Evolutionary conservation across 371 early-diverging fungal genomes (phyloP).

Genomic region (Umbelopsis sp.): DNA sequence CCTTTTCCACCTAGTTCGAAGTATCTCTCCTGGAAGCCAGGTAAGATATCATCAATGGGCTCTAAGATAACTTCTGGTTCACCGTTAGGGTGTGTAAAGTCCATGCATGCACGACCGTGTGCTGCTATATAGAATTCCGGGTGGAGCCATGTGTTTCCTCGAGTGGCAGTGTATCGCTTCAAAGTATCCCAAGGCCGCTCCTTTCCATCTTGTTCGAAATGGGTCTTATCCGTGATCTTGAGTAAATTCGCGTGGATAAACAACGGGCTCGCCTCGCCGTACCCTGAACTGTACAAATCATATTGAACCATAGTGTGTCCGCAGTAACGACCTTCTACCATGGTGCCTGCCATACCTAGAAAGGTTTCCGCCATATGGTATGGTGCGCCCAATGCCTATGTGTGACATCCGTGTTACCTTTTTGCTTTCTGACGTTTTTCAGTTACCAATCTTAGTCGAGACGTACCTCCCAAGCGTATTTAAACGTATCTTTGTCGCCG

Average conservation of each 20-base stretch:
- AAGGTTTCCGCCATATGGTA: slow-evolving; percentile 43
- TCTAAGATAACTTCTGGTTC: slow-evolving; percentile 37
- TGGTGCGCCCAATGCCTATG: slow-evolving; percentile 32
- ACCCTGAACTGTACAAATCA: slow-evolving; percentile 10
- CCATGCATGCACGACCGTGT: slow-evolving; percentile 46
- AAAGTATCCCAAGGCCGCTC: slow-evolving; percentile 43
- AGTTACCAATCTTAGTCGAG: too few relatives aligned
- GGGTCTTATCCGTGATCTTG: slow-evolving; percentile 38
- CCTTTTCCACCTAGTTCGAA: slow-evolving; percentile 49
- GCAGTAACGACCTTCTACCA: slow-evolving; percentile 37
- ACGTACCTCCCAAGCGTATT: slow-evolving; percentile 48
- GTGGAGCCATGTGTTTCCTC: slow-evolving; percentile 31
- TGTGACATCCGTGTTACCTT: not conserved
- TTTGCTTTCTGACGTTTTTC: not conserved
- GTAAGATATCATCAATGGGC: slow-evolving; percentile 32
- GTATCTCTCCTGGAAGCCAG: slow-evolving; percentile 35
- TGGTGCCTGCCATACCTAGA: slow-evolving; percentile 47
- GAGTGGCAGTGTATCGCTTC: slow-evolving; percentile 36
- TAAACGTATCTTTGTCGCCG: slow-evolving; percentile 53
- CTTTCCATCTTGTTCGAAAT: slow-evolving; percentile 29
- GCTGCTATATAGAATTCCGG: slow-evolving; percentile 40
- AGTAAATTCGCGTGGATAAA: slow-evolving; percentile 51
- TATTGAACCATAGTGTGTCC: slow-evolving; percentile 54
- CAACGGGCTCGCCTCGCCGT: slow-evolving; percentile 25
- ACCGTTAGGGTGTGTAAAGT: slow-evolving; percentile 34